A percentile compares a stretch with the other conserved stretches of the same genome.
Evolutionary conservation across 2,329 filamentous ascomycete genomes (phyloP).

Genomic region (Fusarium ramigenum): DNA sequence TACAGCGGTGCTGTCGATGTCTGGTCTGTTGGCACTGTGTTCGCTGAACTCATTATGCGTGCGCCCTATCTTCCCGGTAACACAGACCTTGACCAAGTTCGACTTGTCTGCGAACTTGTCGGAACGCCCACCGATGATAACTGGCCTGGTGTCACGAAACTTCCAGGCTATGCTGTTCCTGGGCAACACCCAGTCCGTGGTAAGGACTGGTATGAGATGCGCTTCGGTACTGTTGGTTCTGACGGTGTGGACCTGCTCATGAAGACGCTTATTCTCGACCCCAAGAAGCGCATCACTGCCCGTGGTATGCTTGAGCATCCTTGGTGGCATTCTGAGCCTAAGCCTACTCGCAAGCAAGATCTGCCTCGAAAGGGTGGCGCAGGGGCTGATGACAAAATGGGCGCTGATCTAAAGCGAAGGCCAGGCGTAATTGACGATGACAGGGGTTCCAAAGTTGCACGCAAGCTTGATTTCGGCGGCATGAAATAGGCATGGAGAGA

Average conservation of each 20-base stretch:
- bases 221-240: conserved; percentile 82
- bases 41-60: conserved; percentile 88
- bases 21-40: conserved; percentile 92
- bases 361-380: conserved; percentile 81
- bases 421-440: conserved; percentile 74
- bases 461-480: conserved; percentile 80
- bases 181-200: conserved; percentile 70
- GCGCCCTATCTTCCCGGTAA: conserved; percentile 85
- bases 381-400: conserved; percentile 78
- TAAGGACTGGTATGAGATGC: conserved; percentile 75
- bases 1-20: conserved; percentile 93
- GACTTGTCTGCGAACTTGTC: conserved; percentile 83
- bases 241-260: conserved; percentile 90
- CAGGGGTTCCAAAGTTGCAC: conserved; percentile 78
- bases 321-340: conserved; percentile 88
- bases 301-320: conserved; percentile 80
- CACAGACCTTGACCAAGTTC: conserved; percentile 86
- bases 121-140: conserved; percentile 93
- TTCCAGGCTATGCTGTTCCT: conserved; percentile 82
- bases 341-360: conserved; percentile 82
- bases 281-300: conserved; percentile 83
- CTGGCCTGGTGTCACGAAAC: conserved; percentile 88
- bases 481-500: conserved; percentile 38
- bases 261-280: conserved; percentile 85
- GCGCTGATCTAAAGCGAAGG: conserved; percentile 80